A percentile compares a stretch with the other conserved stretches of the same genome.
Evolutionary conservation across 768 basidiomycete species (phyloP).

Genomic region (Boletus pseudopeckii): DNA sequence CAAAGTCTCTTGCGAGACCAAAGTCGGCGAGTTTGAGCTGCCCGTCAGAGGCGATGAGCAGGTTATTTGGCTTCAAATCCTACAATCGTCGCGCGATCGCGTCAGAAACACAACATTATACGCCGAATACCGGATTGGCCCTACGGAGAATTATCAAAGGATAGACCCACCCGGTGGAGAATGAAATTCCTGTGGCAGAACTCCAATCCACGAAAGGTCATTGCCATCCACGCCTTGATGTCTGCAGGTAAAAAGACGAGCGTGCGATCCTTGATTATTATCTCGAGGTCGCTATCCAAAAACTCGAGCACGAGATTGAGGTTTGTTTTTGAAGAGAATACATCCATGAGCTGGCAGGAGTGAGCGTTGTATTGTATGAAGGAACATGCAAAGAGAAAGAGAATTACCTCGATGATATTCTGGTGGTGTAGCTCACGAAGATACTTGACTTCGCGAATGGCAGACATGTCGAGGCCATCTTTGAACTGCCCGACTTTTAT

Average conservation of each 20-base stretch:
- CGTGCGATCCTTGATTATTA: conserved; percentile 90
- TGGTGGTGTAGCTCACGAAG: conserved; percentile 90
- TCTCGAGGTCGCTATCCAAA: conserved; percentile 93
- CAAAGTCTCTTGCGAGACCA: conserved; percentile 94
- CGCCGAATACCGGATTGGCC: conserved; percentile 5
- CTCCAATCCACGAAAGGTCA: conserved; percentile 97
- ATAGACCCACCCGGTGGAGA: conserved; percentile 76
- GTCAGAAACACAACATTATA: conserved; percentile 8
- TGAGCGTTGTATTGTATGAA: neutral
- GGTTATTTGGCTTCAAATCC: conserved; percentile 99
- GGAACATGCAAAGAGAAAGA: neutral
- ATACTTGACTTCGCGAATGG: conserved; percentile 97
- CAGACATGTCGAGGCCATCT: conserved; percentile 98
- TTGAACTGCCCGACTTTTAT: conserved; percentile 96
- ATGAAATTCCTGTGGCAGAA: conserved; percentile 96
- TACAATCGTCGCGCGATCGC: conserved; percentile 29
- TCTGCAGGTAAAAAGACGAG: conserved; percentile 93
- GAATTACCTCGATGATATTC: conserved; percentile 85
- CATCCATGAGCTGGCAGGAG: conserved; percentile 78
- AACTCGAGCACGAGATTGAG: conserved; percentile 97
- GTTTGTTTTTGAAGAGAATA: conserved; percentile 95
- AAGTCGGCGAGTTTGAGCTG: conserved; percentile 98
- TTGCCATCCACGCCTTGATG: conserved; percentile 98
- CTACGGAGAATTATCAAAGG: conserved; percentile 8
- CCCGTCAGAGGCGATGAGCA: conserved; percentile 88